Conservation (phyloP, 2,329 filamentous ascomycete genomes). For the Lachnellula subtilissima region DNA sequence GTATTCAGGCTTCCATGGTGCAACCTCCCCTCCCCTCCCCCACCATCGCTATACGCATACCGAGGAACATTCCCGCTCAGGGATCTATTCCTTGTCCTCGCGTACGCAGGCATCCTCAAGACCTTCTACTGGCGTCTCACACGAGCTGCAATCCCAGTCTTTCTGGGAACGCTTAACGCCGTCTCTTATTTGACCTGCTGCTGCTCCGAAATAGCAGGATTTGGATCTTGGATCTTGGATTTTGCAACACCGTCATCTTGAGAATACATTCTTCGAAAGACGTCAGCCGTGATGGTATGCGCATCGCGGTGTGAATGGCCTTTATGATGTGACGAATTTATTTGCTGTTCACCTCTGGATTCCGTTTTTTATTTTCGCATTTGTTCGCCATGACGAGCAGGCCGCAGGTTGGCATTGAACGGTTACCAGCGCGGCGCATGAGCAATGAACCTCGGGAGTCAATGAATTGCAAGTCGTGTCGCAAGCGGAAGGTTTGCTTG, state of each 20-base stretch:
- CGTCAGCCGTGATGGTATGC: slow-evolving; percentile 15
- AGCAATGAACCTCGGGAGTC: slow-evolving; percentile 67
- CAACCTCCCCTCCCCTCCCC: neutral
- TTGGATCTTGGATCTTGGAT: neutral
- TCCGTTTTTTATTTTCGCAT: slow-evolving; percentile 3
- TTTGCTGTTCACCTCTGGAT: slow-evolving; percentile 12
- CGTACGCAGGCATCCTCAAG: neutral
- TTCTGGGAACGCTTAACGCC: neutral
- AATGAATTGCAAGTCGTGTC: slow-evolving; percentile 94
- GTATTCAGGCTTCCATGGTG: neutral
- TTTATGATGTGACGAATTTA: slow-evolving; percentile 28
- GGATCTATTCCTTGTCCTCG: neutral
- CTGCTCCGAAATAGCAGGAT: neutral
- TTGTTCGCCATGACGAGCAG: slow-evolving; percentile 27
- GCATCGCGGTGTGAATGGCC: slow-evolving; percentile 13
- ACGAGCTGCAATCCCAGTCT: slow-evolving; percentile 4
- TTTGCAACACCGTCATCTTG: neutral
- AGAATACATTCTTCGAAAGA: slow-evolving; percentile 1
- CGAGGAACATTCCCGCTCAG: neutral
- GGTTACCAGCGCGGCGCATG: slow-evolving; percentile 31
- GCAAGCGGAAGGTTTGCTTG: slow-evolving; percentile 73
- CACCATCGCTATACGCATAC: neutral
- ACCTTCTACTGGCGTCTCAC: slow-evolving; percentile 7
- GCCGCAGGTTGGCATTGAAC: slow-evolving; percentile 33
- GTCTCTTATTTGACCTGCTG: neutral